Conservation (phyloP, 148 eudicot genomes). For the Vaccinium macrocarpon region DNA sequence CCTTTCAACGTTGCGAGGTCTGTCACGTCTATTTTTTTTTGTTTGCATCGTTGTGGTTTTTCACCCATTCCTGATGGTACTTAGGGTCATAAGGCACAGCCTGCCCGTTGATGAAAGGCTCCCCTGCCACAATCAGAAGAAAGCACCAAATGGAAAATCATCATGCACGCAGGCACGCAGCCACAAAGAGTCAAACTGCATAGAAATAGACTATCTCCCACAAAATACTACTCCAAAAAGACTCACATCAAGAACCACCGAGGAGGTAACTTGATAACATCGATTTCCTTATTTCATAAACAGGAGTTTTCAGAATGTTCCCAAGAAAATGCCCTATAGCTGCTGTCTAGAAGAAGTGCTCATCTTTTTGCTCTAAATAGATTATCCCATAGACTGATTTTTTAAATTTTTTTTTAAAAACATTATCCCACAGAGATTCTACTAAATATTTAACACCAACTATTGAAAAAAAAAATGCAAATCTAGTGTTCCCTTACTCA, state of each 20-base stretch:
- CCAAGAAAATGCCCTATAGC: neutral
- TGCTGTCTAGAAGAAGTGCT: neutral
- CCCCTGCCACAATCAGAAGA: conserved; percentile 48
- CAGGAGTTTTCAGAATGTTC: neutral
- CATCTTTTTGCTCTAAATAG: neutral
- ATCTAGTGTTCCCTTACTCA: neutral
- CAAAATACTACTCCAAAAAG: neutral
- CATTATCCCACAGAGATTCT: neutral
- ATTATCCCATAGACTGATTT: neutral
- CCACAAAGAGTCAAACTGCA: neutral
- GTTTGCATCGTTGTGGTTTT: conserved; percentile 78
- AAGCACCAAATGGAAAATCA: neutral
- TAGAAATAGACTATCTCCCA: neutral
- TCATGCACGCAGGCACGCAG: neutral
- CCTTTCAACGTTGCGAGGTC: conserved; percentile 49
- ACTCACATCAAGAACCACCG: neutral
- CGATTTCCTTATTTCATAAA: neutral
- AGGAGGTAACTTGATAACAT: neutral
- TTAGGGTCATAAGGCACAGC: conserved; percentile 97
- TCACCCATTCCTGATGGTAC: conserved; percentile 95
- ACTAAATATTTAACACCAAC: neutral
- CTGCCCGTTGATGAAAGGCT: conserved; percentile 85
- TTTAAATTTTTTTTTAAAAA: too few species aligned
- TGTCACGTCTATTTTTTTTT: conserved; percentile 64
- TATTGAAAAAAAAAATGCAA: neutral